Evolutionary conservation across 2,329 filamentous ascomycete genomes (phyloP).

Genomic region (Fusarium phyllophilum): DNA sequence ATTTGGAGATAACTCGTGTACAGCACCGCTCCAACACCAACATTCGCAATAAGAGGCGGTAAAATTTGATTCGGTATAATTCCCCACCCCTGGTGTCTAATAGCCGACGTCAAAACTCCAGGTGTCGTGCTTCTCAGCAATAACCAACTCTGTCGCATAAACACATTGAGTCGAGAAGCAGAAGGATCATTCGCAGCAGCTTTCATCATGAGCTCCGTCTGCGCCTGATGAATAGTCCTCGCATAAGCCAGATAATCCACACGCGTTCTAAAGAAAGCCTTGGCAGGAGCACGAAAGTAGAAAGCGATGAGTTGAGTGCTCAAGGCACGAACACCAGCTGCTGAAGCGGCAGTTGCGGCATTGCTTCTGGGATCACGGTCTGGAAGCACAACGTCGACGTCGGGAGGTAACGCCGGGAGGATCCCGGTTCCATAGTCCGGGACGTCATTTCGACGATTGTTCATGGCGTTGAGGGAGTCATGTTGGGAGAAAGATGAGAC

Average conservation of each 20-base stretch:
- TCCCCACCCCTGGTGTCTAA: slow-evolving; percentile 76
- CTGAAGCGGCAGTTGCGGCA: slow-evolving; percentile 78
- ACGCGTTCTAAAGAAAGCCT: slow-evolving; percentile 89
- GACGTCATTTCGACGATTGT: slow-evolving; percentile 47
- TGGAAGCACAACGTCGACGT: slow-evolving; percentile 52
- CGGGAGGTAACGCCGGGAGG: slow-evolving; percentile 58
- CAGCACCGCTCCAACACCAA: slow-evolving; percentile 76
- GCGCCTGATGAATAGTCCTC: slow-evolving; percentile 61
- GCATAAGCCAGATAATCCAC: slow-evolving; percentile 82
- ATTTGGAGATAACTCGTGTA: slow-evolving; percentile 81
- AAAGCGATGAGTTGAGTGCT: slow-evolving; percentile 87
- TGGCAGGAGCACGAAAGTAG: slow-evolving; percentile 90
- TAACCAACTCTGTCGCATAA: slow-evolving; percentile 56
- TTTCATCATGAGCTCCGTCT: slow-evolving; percentile 51
- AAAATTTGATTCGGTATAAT: slow-evolving; percentile 82
- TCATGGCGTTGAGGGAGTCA: slow-evolving; percentile 50
- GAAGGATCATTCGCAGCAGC: slow-evolving; percentile 50
- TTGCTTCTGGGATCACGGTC: slow-evolving; percentile 63
- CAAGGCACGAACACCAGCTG: slow-evolving; percentile 83
- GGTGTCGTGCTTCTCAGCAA: slow-evolving; percentile 73
- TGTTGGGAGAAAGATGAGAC: slow-evolving; percentile 30
- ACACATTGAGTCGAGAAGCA: slow-evolving; percentile 47
- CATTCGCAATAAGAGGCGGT: slow-evolving; percentile 78
- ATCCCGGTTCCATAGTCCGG: slow-evolving; percentile 46
- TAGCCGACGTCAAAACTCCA: slow-evolving; percentile 73